Evolutionary conservation across 2,329 filamentous ascomycete species (phyloP).

Genomic region (Chrysoporthe austroafricana): DNA sequence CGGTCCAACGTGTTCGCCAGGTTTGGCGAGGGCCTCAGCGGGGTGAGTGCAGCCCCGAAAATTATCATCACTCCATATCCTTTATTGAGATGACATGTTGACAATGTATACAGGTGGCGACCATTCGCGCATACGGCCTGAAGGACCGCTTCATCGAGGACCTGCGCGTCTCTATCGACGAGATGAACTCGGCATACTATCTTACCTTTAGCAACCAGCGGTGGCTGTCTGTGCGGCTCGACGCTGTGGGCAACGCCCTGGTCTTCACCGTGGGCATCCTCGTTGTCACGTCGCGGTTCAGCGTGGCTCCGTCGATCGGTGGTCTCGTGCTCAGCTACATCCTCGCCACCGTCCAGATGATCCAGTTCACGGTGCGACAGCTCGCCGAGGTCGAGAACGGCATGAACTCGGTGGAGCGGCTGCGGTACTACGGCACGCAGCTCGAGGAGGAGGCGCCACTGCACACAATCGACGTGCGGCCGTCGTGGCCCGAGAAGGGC

Average conservation of each 20-base stretch:
- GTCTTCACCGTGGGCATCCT: conserved; percentile 89
- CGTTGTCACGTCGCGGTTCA: conserved; percentile 89
- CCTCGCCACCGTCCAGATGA: conserved; percentile 89
- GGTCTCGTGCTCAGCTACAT: conserved; percentile 94
- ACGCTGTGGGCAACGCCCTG: conserved; percentile 79
- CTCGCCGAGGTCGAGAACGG: conserved; percentile 95
- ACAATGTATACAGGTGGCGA: conserved; percentile 40
- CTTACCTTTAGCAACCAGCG: conserved; percentile 94
- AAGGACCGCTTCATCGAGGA: conserved; percentile 61
- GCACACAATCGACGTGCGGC: conserved; percentile 72
- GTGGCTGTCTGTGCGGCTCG: conserved; percentile 86
- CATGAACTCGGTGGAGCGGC: conserved; percentile 94
- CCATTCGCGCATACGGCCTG: conserved; percentile 68
- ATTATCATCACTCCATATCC: not conserved
- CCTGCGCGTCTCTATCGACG: conserved; percentile 75
- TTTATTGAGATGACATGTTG: no score
- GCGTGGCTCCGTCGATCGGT: conserved; percentile 79
- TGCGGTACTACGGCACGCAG: conserved; percentile 85
- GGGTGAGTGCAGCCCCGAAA: conserved; percentile 41
- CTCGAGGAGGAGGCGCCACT: conserved; percentile 89
- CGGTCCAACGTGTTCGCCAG: conserved; percentile 66
- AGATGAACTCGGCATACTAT: conserved; percentile 94
- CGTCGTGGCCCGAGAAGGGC: conserved; percentile 83
- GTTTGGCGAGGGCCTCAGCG: conserved; percentile 67
- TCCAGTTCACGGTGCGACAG: conserved; percentile 93